Conservation (phyloP, 352 stramenopile species). For the Globisporangium radiosum region DNA sequence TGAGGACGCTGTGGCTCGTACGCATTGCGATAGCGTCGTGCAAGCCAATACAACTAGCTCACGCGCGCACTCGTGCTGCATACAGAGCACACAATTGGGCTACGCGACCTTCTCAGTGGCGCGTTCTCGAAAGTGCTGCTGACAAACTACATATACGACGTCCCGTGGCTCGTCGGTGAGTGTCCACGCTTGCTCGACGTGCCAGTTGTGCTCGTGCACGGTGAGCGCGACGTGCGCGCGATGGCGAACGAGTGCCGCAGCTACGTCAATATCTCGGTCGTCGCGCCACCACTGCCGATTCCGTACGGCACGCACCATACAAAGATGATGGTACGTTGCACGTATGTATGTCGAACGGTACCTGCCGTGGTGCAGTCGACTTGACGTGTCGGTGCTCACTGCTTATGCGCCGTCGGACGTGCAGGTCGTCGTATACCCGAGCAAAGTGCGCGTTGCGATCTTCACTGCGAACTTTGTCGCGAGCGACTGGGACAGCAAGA, state of each 20-base stretch:
- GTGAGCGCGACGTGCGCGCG: slow-evolving; percentile 45
- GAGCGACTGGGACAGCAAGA: slow-evolving; percentile 80
- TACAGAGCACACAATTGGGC: slow-evolving; percentile 31
- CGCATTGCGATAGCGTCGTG: too few relatives aligned
- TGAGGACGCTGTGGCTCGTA: too few relatives aligned
- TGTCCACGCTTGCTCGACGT: slow-evolving; percentile 51
- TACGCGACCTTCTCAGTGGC: slow-evolving; percentile 48
- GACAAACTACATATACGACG: slow-evolving; percentile 81
- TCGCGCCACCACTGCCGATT: slow-evolving; percentile 69
- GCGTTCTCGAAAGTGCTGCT: slow-evolving; percentile 57
- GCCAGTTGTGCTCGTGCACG: slow-evolving; percentile 73
- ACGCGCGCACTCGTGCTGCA: not conserved
- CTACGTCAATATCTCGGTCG: slow-evolving; percentile 54
- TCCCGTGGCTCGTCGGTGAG: slow-evolving; percentile 63
- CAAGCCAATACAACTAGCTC: too few relatives aligned
- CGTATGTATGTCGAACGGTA: too few relatives aligned
- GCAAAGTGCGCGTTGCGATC: slow-evolving; percentile 68
- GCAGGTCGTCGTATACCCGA: slow-evolving; percentile 34
- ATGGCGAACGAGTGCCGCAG: slow-evolving; percentile 50
- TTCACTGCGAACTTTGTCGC: slow-evolving; percentile 84
- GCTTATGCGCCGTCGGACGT: slow-evolving; percentile 14
- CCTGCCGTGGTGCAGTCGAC: too few relatives aligned
- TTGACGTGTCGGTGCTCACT: too few relatives aligned
- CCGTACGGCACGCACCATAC: slow-evolving; percentile 84
- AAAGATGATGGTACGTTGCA: slow-evolving; percentile 57